Evolutionary conservation across 129 eudicot genomes (phyloP).

Genomic region (Pittosporum tobira): DNA sequence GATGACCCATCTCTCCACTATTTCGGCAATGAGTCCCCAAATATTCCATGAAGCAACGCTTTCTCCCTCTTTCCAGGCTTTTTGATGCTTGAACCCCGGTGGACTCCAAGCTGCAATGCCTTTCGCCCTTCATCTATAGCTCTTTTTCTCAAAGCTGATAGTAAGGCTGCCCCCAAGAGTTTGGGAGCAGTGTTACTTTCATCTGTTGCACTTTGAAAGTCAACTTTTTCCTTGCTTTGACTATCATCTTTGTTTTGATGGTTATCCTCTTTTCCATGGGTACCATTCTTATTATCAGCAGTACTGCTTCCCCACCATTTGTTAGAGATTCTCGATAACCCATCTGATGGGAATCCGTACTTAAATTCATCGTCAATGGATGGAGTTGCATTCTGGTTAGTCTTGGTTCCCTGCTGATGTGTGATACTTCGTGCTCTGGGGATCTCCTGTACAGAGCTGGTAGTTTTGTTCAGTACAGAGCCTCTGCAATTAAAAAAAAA

Average conservation of each 20-base stretch:
- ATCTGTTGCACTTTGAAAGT: slow-evolving; percentile 3
- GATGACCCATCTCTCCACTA: slow-evolving; percentile 16
- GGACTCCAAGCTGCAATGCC: slow-evolving; percentile 32
- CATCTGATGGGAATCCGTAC: slow-evolving; percentile 50
- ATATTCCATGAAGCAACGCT: slow-evolving; percentile 25
- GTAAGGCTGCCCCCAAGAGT: slow-evolving; percentile 15
- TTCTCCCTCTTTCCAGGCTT: slow-evolving; percentile 21
- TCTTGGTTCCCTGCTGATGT: slow-evolving; percentile 22
- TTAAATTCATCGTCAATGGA: slow-evolving; percentile 34
- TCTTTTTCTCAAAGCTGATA: slow-evolving; percentile 31
- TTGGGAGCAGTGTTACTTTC: slow-evolving; percentile 7
- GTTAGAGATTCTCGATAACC: slow-evolving; percentile 29
- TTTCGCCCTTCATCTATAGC: slow-evolving; percentile 35
- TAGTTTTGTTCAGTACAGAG: slow-evolving; percentile 15
- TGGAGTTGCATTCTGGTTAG: slow-evolving; percentile 3
- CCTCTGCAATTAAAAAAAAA: slow-evolving; percentile 16
- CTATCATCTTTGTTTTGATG: neutral
- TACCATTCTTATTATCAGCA: neutral
- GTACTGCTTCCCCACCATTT: slow-evolving; percentile 48
- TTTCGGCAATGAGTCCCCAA: slow-evolving; percentile 27
- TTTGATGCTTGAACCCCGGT: slow-evolving; percentile 16
- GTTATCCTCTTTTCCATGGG: slow-evolving; percentile 2
- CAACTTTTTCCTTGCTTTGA: neutral
- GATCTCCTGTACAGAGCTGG: slow-evolving; percentile 11
- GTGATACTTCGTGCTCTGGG: slow-evolving; percentile 11